Evolutionary conservation across 176 grass and related monocot genomes (phyloP), one percentile per base, ranked within the genome.

Genomic region (Ananas comosus): DNA sequence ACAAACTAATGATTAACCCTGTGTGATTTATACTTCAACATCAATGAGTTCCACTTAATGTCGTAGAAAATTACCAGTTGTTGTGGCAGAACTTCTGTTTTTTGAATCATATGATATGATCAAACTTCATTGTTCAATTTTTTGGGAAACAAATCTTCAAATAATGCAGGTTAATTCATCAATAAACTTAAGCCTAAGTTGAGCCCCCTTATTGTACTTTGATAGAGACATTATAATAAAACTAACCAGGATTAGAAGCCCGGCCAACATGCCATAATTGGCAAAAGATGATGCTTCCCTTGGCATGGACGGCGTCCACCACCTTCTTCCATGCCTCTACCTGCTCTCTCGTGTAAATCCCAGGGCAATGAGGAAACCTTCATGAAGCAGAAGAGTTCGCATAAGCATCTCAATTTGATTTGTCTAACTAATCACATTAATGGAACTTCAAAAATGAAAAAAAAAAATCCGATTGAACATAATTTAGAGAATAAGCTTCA

Each of bases 181-280:
- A 50, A 66, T 49, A 57, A 76, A 76, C 13, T 24, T 64, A 63
- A 50, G 5, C 7, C 63, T 64, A 67, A 13, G 28, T 17, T 17
- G 18, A 70, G 29, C 29, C 4, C 29, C 47, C 57, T 67, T 3
- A 68, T 23, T 8, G 66, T 49, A 90, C 42, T 13, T 83, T 2
- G 4, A 11, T 51, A 51, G 71, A 54, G 0, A 50, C 59, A 52
- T 29, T 7, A 12, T 54, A 11, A 52, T 47, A 13, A 56, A 64
- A 3, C 33, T 52, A 67, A 99, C 94, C 84, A 88, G 84, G 79
- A 78, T 99, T 86, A 76, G 94, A 99, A 74, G 94, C 94, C 24
- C 87, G 72, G 11, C 94, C 94, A 63, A 93, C 94, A 70, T 99
- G 94, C 94, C 94, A 99, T n/a, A 99, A 66, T 65, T 93, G 94